Base-by-base conservation (phyloP, 1,139 yeast genomes). In the Geotrichum klebahnii region DNA sequence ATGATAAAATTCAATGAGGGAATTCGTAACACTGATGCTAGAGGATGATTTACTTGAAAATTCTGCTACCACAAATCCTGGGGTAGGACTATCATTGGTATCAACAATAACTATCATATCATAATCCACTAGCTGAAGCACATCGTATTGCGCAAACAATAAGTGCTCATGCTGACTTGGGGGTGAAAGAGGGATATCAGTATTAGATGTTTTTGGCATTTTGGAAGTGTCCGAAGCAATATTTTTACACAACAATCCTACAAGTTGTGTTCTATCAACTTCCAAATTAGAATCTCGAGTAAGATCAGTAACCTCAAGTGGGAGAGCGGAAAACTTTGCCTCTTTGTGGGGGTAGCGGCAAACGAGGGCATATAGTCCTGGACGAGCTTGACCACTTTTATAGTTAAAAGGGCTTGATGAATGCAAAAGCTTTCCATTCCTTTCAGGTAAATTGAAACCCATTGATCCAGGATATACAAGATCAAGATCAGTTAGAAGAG, bases 81-180 rank as follows among this genome's bases (percentile, higher is more conserved):
- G 61, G 31, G 68, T 69, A 3, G 51, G 43, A 1, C 39, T 31
- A 16, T 42, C 48, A 35, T 54, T 55, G 12, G 60, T 54, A 34
- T 65, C 67, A 3, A 73, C 73, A 20, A 82, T 65, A 1, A 81
- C 68, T n/a, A 82, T 64, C 49, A 70, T 71, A 52, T 80, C 80
- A 58, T 70, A 82, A 5, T 66, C 60, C 0, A 66, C 52, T 59
- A 2, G 67, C 57, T 1, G 71, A 57, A 24, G 19, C 8, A 50
- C 48, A 28, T 73, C 67, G 22, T 76, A 64, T 50, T 72, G 72
- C 2, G 80, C 40, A 5, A 77, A 73, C 55, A 75, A 65, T 58
- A 76, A 78, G 2, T 87, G 83, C 4, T 59, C 38, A 3, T 59
- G 47, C 0, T 68, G 68, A 2, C 78, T 43, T 5, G 53, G 52